Conservation (phyloP, 148 eudicot genomes). For the Agrostemma githago region DNA sequence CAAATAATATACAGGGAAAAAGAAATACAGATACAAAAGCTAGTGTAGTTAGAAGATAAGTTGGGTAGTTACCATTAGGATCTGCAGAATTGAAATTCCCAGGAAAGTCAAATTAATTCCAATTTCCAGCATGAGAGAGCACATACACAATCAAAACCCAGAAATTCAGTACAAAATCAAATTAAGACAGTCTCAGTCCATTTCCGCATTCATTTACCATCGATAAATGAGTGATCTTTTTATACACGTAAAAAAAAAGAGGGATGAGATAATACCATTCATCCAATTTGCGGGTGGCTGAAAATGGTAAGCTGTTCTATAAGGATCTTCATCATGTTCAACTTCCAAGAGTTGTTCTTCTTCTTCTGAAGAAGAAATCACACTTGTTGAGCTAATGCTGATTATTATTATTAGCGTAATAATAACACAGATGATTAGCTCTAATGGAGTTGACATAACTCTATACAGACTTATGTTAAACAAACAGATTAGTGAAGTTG, state of each 20-base stretch:
- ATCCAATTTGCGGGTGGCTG: slow-evolving; percentile 24
- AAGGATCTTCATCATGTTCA: slow-evolving; percentile 15
- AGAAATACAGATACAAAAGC: neutral
- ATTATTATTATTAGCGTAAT: neutral
- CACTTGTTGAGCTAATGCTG: neutral
- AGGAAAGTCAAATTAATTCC: neutral
- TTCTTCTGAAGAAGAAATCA: slow-evolving; percentile 12
- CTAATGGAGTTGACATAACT: neutral
- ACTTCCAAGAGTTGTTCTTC: slow-evolving; percentile 12
- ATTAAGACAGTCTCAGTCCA: neutral
- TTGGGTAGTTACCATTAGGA: slow-evolving; percentile 40
- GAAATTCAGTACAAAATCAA: neutral
- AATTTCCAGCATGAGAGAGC: slow-evolving; percentile 2
- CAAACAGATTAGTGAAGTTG: neutral
- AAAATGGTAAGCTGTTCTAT: slow-evolving; percentile 25
- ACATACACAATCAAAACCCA: neutral
- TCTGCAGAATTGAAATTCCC: slow-evolving; percentile 19
- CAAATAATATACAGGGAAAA: too few species aligned
- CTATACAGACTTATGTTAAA: neutral
- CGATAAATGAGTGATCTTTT: too few species aligned
- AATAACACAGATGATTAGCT: neutral
- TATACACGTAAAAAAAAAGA: neutral
- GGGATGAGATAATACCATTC: slow-evolving; percentile 15
- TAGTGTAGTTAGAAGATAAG: neutral
- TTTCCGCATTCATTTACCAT: too few species aligned